phyloP scores from a whole-genome alignment of 192 early-diverging fungal species.

The Allomyces javanicus region DNA sequence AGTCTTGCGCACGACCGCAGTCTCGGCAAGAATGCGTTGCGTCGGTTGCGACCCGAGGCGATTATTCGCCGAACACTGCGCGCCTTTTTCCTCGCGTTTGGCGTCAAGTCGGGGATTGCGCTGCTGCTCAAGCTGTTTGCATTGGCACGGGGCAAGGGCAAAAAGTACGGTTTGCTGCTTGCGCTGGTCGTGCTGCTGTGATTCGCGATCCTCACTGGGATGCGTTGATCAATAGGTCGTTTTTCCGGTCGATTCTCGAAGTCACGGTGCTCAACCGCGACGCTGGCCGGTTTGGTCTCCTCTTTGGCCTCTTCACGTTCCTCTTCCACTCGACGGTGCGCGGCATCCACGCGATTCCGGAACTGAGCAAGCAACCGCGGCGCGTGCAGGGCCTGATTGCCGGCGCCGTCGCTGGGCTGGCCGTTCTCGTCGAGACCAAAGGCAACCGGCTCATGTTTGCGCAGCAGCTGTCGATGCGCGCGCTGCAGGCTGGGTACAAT shows the following conservation, averaged over 20 bases:
- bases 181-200: too few species aligned
- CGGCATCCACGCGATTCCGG: neutral
- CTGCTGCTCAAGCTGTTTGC: neutral
- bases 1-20: too few species aligned
- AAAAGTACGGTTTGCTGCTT: neutral
- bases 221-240: neutral
- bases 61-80: neutral
- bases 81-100: neutral
- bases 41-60: too few species aligned
- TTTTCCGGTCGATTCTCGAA: neutral
- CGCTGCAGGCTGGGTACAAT: slow-evolving; percentile 19
- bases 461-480: slow-evolving; percentile 22
- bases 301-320: neutral
- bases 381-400: slow-evolving; percentile 4
- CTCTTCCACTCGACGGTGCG: neutral
- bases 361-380: neutral
- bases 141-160: neutral
- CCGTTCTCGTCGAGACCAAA: slow-evolving; percentile 19
- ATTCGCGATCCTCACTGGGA: too few species aligned
- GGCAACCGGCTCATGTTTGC: slow-evolving; percentile 18
- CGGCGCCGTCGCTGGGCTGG: slow-evolving; percentile 15
- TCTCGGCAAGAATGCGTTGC: too few species aligned
- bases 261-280: neutral
- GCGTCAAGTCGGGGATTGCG: neutral
- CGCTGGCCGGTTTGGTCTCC: neutral